These are phyloP conservation scores for Carnegiea gigantea DNA, from an alignment of 179 eudicot species.

Conservation along the genomic window DNA sequence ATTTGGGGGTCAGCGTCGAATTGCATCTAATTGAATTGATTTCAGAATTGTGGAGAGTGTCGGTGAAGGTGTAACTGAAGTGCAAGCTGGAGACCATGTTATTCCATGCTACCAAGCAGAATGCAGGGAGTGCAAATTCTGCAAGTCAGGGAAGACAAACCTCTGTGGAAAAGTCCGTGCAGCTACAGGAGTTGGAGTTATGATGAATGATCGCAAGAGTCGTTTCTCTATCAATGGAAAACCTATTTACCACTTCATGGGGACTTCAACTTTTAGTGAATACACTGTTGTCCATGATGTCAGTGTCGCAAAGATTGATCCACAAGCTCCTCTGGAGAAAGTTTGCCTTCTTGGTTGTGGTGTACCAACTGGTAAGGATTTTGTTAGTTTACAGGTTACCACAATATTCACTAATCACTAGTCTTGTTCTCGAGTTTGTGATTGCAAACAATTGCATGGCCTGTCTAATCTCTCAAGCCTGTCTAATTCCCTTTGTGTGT, in stretches of 20 bases:
- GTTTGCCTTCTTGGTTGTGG: constrained; percentile 99
- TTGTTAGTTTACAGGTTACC: not conserved
- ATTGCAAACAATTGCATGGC: not conserved
- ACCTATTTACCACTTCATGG: constrained; percentile 97
- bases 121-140: constrained; percentile 92
- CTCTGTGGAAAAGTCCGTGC: constrained; percentile 91
- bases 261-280: constrained; percentile 99
- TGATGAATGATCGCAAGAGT: constrained; percentile 90
- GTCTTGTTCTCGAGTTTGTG: not conserved
- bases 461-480: not conserved
- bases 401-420: not conserved
- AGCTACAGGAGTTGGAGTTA: constrained; percentile 96
- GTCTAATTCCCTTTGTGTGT: not conserved
- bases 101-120: constrained; percentile 99
- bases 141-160: constrained; percentile 99
- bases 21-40: not conserved
- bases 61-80: constrained; percentile 97
- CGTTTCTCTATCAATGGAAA: constrained; percentile 91
- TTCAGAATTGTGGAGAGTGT: constrained; percentile 95
- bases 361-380: constrained; percentile 79
- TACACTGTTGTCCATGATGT: constrained; percentile 99
- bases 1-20: not conserved
- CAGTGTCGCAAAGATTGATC: constrained; percentile 96
- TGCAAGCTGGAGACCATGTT: constrained; percentile 95
- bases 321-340: constrained; percentile 90